These are phyloP conservation scores for Parafenestella ontariensis DNA, from an alignment of 2,329 filamentous ascomycete genomes.

Conservation along the genomic window DNA sequence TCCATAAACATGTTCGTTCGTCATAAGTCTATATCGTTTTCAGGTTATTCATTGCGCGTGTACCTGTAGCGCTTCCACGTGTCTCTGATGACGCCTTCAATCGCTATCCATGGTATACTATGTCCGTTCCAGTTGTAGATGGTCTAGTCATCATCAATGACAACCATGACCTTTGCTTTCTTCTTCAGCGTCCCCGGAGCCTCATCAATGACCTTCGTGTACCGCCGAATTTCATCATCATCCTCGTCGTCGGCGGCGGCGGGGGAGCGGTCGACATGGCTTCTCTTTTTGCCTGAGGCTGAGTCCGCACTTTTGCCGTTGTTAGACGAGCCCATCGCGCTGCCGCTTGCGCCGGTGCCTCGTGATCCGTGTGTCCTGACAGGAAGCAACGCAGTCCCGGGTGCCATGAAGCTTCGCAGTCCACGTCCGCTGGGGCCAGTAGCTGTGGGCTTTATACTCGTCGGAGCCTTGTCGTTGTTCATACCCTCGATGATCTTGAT, in stretches of 20 bases:
- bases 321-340: not conserved
- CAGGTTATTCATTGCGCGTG: too few relatives aligned
- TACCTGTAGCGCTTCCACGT: not conserved
- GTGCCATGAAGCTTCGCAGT: constrained; percentile 31
- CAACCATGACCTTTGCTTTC: constrained; percentile 25
- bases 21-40: too few relatives aligned
- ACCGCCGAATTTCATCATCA: constrained; percentile 23
- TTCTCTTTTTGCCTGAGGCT: constrained; percentile 16
- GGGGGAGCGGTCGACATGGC: constrained; percentile 14
- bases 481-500: constrained; percentile 54
- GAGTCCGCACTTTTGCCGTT: not conserved
- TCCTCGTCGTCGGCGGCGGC: constrained; percentile 19
- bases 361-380: constrained; percentile 1
- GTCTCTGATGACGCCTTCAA: too few relatives aligned
- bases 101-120: too few relatives aligned
- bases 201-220: constrained; percentile 15
- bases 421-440: not conserved
- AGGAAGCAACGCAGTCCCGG: constrained; percentile 6
- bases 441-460: not conserved
- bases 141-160: constrained; percentile 28
- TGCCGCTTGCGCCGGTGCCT: not conserved
- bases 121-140: not conserved
- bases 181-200: constrained; percentile 4
- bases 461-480: not conserved
- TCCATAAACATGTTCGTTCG: too few relatives aligned